Conservation (phyloP, 2,329 filamentous ascomycete genomes). For the Fusarium sp. region DNA sequence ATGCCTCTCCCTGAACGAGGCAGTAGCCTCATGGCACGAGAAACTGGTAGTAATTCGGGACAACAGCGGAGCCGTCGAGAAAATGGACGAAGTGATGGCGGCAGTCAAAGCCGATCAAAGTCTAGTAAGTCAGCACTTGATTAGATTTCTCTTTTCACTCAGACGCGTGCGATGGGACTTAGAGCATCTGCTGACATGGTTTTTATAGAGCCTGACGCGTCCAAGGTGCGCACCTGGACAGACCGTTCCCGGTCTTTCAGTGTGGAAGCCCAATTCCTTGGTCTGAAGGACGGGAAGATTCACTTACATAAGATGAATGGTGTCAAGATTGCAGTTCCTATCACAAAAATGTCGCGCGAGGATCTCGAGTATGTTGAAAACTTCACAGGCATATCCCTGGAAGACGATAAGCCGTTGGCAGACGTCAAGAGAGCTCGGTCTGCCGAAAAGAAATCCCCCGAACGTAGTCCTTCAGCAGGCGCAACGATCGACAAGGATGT, state of each 20-base stretch:
- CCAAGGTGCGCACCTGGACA: constrained; percentile 91
- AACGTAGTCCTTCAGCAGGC: constrained; percentile 57
- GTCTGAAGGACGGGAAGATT: constrained; percentile 93
- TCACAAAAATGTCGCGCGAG: constrained; percentile 93
- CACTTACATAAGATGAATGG: constrained; percentile 98
- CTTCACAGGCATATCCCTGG: constrained; percentile 85
- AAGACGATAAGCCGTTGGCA: constrained; percentile 93
- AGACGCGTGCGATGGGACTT: background rate
- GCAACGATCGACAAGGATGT: constrained; percentile 69
- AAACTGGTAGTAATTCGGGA: constrained; percentile 72
- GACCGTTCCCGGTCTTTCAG: constrained; percentile 96
- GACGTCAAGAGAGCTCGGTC: constrained; percentile 73
- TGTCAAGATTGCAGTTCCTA: constrained; percentile 96
- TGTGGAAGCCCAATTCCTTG: constrained; percentile 96
- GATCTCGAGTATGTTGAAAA: constrained; percentile 96
- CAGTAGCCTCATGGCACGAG: constrained; percentile 78
- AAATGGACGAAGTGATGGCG: constrained; percentile 67
- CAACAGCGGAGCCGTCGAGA: constrained; percentile 79
- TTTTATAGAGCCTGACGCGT: constrained; percentile 77
- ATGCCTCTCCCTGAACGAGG: constrained; percentile 79
- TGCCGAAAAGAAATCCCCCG: constrained; percentile 41
- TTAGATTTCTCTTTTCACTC: background rate
- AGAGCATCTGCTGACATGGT: constrained; percentile 13
- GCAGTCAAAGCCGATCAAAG: constrained; percentile 67
- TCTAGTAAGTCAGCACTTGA: constrained; percentile 69